phyloP scores from a whole-genome alignment of 73 alveolate species.

The Paramecium sexaurelia region DNA sequence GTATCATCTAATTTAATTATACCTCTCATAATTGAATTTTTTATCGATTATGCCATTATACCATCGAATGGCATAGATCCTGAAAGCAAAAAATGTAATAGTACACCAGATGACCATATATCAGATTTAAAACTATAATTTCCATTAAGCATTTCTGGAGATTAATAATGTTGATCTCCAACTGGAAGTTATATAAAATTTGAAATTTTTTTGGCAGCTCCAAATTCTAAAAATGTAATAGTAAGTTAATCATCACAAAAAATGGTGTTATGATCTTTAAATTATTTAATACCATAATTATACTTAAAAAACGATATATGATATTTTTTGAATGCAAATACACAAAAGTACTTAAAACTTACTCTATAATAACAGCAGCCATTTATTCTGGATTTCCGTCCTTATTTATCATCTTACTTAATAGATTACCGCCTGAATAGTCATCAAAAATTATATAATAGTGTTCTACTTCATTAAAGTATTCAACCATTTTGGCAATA shows the following conservation, averaged over 20 bases:
- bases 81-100: conserved; percentile 48
- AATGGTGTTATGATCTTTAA: not conserved
- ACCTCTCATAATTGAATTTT: conserved; percentile 70
- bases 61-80: conserved; percentile 63
- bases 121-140: conserved; percentile 51
- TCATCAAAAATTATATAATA: not conserved
- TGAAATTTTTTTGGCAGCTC: not conserved
- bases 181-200: not conserved
- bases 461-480: not conserved
- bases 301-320: conserved; percentile 13
- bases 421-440: not conserved
- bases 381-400: not conserved
- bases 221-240: not conserved
- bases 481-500: conserved; percentile 19
- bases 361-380: not conserved
- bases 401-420: not conserved
- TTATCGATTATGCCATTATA: conserved; percentile 66
- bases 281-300: not conserved
- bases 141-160: conserved; percentile 63
- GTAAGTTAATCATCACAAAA: not conserved
- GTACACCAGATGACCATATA: conserved; percentile 59
- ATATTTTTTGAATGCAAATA: conserved; percentile 41
- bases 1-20: conserved; percentile 59
- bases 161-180: conserved; percentile 21
- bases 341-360: not conserved